A percentile compares a stretch with the other conserved stretches of the same genome.
Conservation (phyloP, 2,329 filamentous ascomycete genomes). For the Talaromyces sp. region DNA sequence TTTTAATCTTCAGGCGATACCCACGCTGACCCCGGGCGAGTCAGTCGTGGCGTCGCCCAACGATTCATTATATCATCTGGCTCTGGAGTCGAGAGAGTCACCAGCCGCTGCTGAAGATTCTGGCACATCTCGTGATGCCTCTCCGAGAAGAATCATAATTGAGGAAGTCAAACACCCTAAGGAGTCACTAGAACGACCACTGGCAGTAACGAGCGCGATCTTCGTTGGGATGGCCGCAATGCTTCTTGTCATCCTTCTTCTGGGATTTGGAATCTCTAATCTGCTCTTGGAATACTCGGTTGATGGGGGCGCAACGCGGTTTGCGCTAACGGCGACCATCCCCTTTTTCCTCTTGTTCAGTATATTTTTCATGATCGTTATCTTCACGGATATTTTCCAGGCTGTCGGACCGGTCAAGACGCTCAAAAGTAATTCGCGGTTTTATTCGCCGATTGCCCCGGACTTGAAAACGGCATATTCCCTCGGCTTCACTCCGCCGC, state of each 20-base stretch:
- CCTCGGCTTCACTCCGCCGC: constrained; percentile 31
- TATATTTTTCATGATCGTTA: constrained; percentile 53
- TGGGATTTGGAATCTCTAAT: constrained; percentile 42
- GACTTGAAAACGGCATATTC: constrained; percentile 24
- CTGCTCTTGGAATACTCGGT: constrained; percentile 41
- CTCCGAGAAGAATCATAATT: constrained; percentile 19
- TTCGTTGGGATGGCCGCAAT: constrained; percentile 43
- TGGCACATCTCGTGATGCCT: constrained; percentile 3
- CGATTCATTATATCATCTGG: constrained; percentile 23
- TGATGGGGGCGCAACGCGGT: constrained; percentile 36
- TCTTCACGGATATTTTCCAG: constrained; percentile 51
- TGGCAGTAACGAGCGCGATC: constrained; percentile 39
- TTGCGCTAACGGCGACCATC: constrained; percentile 31
- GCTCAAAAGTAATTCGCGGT: constrained; percentile 46
- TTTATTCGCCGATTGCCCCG: constrained; percentile 39
- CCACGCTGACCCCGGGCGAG: constrained; percentile 16
- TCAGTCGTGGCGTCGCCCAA: constrained; percentile 24
- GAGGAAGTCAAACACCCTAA: constrained; percentile 26
- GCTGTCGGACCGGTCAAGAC: constrained; percentile 52
- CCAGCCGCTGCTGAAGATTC: background rate
- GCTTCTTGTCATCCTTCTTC: constrained; percentile 40
- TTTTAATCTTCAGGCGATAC: constrained; percentile 15
- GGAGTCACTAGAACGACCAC: constrained; percentile 46
- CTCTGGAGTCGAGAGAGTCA: constrained; percentile 32
- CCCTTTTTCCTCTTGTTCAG: constrained; percentile 41